phyloP scores from a whole-genome alignment of 331 rosid species.

The Quercus tomentella region DNA sequence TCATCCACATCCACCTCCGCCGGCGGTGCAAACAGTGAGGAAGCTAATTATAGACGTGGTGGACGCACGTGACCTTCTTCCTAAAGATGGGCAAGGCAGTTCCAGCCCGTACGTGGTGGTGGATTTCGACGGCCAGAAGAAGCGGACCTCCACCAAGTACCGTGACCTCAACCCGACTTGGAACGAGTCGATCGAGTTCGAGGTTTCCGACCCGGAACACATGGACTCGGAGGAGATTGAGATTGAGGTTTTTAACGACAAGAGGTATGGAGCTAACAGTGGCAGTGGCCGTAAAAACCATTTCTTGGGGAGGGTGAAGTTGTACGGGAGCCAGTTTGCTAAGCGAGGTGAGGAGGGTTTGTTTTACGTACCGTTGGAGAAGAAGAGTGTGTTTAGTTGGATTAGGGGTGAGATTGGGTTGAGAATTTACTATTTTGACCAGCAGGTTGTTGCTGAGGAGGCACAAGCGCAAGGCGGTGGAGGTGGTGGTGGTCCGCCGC shows the following conservation, averaged over 20 bases:
- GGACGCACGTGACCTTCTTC: slow-evolving; percentile 85
- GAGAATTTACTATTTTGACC: slow-evolving; percentile 71
- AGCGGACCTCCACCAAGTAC: slow-evolving; percentile 69
- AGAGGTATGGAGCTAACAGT: slow-evolving; percentile 51
- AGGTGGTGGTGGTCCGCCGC: background rate
- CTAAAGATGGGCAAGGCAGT: slow-evolving; percentile 94
- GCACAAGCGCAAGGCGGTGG: no score
- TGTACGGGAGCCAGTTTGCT: slow-evolving; percentile 69
- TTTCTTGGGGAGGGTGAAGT: slow-evolving; percentile 78
- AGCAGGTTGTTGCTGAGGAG: slow-evolving; percentile 31
- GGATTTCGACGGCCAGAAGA: slow-evolving; percentile 80
- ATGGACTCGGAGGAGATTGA: slow-evolving; percentile 89
- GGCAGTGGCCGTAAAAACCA: slow-evolving; percentile 78
- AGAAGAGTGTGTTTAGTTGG: slow-evolving; percentile 85
- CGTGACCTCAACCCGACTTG: slow-evolving; percentile 77
- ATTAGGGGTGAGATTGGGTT: slow-evolving; percentile 82
- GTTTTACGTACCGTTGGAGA: slow-evolving; percentile 45
- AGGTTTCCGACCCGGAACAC: slow-evolving; percentile 72
- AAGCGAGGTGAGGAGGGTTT: slow-evolving; percentile 67
- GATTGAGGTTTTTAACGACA: slow-evolving; percentile 81
- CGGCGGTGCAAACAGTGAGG: slow-evolving; percentile 37
- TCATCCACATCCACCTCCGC: slow-evolving; percentile 34
- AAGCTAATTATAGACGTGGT: slow-evolving; percentile 63
- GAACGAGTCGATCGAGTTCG: slow-evolving; percentile 78
- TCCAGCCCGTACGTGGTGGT: slow-evolving; percentile 89